Conservation (phyloP, 345 rosid genomes). For the Camelina neglecta region DNA sequence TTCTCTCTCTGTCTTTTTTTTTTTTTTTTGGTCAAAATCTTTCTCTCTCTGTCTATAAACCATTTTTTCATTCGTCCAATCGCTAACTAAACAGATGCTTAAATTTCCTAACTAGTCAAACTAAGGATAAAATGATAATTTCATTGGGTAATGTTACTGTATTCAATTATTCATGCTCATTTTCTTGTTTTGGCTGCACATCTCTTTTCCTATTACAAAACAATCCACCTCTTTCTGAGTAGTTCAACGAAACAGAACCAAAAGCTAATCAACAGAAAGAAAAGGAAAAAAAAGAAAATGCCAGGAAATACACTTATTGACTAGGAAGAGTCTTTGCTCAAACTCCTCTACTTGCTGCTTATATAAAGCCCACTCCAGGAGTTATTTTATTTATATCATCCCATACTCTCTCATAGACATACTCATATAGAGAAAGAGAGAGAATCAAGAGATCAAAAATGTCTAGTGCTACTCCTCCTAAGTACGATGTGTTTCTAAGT, state of each 20-base stretch:
- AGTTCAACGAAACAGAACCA: background rate
- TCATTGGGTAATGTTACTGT: background rate
- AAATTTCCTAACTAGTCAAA: too few relatives aligned
- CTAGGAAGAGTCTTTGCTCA: background rate
- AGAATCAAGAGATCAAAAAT: background rate
- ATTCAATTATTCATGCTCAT: background rate
- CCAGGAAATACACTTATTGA: background rate
- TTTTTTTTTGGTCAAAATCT: too few relatives aligned
- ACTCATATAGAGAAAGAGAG: too few relatives aligned
- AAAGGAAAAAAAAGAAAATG: background rate
- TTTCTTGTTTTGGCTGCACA: background rate
- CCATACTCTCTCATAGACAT: too few relatives aligned
- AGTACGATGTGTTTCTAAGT: conserved; percentile 40
- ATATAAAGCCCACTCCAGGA: too few relatives aligned
- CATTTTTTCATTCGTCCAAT: too few relatives aligned
- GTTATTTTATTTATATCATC: too few relatives aligned
- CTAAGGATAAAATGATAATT: background rate
- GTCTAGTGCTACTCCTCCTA: background rate
- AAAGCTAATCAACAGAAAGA: background rate
- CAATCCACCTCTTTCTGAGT: background rate
- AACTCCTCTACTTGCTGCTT: too few relatives aligned
- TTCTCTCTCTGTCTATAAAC: too few relatives aligned
- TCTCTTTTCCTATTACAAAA: background rate
- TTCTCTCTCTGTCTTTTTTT: too few relatives aligned
- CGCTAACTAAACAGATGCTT: too few relatives aligned